Evolutionary conservation across 2,329 filamentous ascomycete genomes (phyloP), one percentile per base, ranked within the genome.

Genomic region (Cucurbitaria berberidis): DNA sequence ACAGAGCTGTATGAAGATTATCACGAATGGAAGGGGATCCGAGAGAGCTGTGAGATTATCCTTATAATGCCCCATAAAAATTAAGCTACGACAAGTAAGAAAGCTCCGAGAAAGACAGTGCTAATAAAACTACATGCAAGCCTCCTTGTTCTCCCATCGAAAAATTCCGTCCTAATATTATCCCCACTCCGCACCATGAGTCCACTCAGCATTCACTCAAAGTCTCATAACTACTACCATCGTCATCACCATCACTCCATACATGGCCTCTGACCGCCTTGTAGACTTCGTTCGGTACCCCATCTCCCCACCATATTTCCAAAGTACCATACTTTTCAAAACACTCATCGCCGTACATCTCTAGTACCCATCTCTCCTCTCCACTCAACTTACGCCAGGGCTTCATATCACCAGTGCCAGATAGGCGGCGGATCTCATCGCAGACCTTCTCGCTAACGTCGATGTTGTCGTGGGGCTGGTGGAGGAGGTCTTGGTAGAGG

Each of bases 341-440:
- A 19, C 64, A 69, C 52, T 70, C 68, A 5, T 69, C 68, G 1
- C 55, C 60, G 38, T 73, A 71, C 53, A 72, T 42, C 32, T 63
- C 53, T 47, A 73, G n/a, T 21, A 63, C 57, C 67, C 69, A 71
- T 24, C 36, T 57, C 1, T 72, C 56, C 51, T 67, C 61, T 2
- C n/a, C 36, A 8, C 51, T 57, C 38, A 66, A 10, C 5, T 40
- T 27, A 1, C 40, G 40, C 60, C 57, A 67, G 2, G 35, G 11
- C 44, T 52, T 60, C 53, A 59, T 63, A 5, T 45, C 46, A 3
- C 45, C 42, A 10, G 38, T 44, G 1, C 48, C 45, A 1, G 40
- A 32, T 6, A 65, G 38, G 2, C 47, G 44, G 2, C 22, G 22
- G 1, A 67, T 53, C 10, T 60, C 42, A 0, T 63, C 48, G 2